phyloP scores from a whole-genome alignment of 2,329 filamentous ascomycete genomes.

The Lachnellula willkommii region DNA sequence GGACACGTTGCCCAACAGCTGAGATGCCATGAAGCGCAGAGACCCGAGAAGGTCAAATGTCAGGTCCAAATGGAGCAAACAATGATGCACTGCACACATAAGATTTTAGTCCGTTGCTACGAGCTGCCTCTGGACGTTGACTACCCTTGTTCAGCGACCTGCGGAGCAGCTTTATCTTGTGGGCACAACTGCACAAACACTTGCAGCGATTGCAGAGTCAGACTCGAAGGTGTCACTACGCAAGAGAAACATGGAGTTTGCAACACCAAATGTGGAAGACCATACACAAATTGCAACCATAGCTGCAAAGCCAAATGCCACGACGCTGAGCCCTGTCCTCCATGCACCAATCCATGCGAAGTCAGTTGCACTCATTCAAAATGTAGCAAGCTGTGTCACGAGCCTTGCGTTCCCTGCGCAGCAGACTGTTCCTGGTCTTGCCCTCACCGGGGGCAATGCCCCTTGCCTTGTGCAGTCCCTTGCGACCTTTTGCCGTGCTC shows the following conservation, averaged over 20 bases:
- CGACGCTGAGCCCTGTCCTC: slow-evolving; percentile 39
- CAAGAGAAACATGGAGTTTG: slow-evolving; percentile 44
- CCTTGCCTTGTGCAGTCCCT: slow-evolving; percentile 55
- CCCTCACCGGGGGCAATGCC: slow-evolving; percentile 42
- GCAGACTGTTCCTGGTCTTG: slow-evolving; percentile 52
- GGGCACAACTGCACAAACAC: slow-evolving; percentile 50
- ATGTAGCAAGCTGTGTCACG: slow-evolving; percentile 50
- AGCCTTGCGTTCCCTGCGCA: slow-evolving; percentile 58
- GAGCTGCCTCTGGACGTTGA: slow-evolving; percentile 36
- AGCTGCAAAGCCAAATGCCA: slow-evolving; percentile 50
- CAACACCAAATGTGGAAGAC: slow-evolving; percentile 43
- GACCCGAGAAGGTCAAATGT: slow-evolving; percentile 46
- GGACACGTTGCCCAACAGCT: slow-evolving; percentile 36
- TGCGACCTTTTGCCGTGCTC: slow-evolving; percentile 64
- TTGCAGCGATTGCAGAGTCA: slow-evolving; percentile 46
- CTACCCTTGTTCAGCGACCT: slow-evolving; percentile 46
- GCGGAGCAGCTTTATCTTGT: slow-evolving; percentile 44
- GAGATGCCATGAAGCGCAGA: slow-evolving; percentile 39
- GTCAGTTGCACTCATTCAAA: slow-evolving; percentile 51
- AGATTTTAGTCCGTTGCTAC: slow-evolving; percentile 44
- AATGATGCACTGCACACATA: slow-evolving; percentile 53
- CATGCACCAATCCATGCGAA: slow-evolving; percentile 48
- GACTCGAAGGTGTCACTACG: slow-evolving; percentile 28
- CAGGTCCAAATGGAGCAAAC: slow-evolving; percentile 38
- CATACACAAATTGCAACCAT: slow-evolving; percentile 52